Base-by-base conservation (phyloP, 352 stramenopile genomes). In the Globisporangium ultimum region DNA sequence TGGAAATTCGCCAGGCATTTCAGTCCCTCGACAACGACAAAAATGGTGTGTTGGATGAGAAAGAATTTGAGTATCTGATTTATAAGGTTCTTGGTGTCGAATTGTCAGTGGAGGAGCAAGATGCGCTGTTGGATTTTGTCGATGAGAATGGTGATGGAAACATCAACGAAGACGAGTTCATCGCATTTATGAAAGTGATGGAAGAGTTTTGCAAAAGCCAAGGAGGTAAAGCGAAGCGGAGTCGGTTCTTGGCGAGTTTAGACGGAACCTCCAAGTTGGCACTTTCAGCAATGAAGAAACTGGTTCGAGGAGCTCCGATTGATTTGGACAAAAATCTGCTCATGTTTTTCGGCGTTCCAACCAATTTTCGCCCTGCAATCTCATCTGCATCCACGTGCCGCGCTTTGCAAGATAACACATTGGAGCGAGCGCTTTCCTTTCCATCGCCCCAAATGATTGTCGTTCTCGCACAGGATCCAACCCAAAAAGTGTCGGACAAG, bases 31-130 rank as follows among this genome's bases (percentile, higher is more conserved):
- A 93, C 51, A 67, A 65, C 1, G 76, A 88, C 63, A 81, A 86
- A 20, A 89, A 87, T 38, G 79, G 84, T 11, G 70, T 71, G 0
- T 61, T 93, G 21, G 80, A 91, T 24, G 73, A 87, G 34, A 75
- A 84, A 32, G 78, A 93, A 60, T 93, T 93, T 47, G 79, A 90
- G 49, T 88, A 88, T 48, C 48, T 90, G 10, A 69, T 91, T 17
- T 87, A 88, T 55, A 86, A 91, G 46, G 68, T 89, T 10, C 66
- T 93, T 2, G 80, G 88, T 38, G 77, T 93, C 10, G 80, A 90
- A 32, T 60, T 93, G 5, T 87, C 84, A 0, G 70, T 89, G 2
- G 81, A 91, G 57, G 80, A 93, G 49, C 80, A 89, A 47, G 70
- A 85, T 49, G 77, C 80, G 13, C 58, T 93, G 40, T 57, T 91